Evolutionary conservation across 495 filamentous ascomycete species (phyloP), one percentile per base, ranked within the genome.

Genomic region (Lophium mytilinum): DNA sequence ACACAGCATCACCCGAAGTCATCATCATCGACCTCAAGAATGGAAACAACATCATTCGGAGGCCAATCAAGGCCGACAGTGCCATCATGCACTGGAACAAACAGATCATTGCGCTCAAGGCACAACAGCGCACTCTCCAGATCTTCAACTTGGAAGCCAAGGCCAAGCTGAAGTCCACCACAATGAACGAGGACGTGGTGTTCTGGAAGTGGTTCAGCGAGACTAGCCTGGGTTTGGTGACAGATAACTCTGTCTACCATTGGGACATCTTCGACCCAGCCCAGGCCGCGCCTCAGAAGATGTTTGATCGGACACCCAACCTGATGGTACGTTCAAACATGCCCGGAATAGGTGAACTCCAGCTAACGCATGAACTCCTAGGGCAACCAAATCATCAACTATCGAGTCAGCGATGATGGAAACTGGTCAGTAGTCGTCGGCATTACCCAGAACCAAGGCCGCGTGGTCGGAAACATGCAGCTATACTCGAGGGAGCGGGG

Each of bases 131-230:
- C 57, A 97, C 94, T 56, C 83, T 99, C 39, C 93, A 99, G 75
- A 95, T 99, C 65, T 99, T 99, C 75, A 90, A 99, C 72, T 79
- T 99, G 51, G 80, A 80, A 47, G 80, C 82, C 53, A 96, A 96
- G 74, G 77, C 83, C 65, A 97, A 96, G 79, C 81, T 97, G 57
- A 96, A 96, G 78, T 93, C 90, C 12, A 81, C 90, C 21, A 86
- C 84, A 10, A 96, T 96, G 90, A 86, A 85, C 67, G 94, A 97
- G 72, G 94, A 97, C 75, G 88, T 99, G 53, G 82, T 88, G 12
- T 99, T 93, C 79, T 99, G 93, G 93, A 96, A 96, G 75, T 99
- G 94, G 94, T 87, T 92, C 75, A 95, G 86, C 74, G 85, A 92
- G 63, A 86, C 78, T 49, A 85, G 81, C 52, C 71, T 99, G 48